phyloP scores from a whole-genome alignment of 2,329 filamentous ascomycete genomes.

The Chalaropsis thielavioides region DNA sequence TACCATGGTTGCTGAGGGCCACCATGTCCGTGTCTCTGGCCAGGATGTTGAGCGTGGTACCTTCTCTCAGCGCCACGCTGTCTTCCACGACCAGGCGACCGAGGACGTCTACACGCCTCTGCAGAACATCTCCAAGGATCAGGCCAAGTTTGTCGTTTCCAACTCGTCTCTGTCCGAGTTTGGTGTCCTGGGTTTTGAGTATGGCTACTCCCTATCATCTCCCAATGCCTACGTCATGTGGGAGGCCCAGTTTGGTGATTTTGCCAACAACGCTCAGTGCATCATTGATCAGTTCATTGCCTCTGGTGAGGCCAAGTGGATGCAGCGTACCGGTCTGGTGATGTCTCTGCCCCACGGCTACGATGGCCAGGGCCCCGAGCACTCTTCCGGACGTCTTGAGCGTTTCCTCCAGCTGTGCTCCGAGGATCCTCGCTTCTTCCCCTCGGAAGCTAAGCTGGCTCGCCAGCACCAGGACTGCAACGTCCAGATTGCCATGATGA shows the following conservation, averaged over 20 bases:
- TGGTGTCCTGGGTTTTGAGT: slow-evolving; percentile 83
- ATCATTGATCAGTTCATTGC: slow-evolving; percentile 99
- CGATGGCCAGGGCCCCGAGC: slow-evolving; percentile 94
- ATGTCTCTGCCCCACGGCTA: slow-evolving; percentile 96
- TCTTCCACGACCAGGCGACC: slow-evolving; percentile 93
- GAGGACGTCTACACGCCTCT: slow-evolving; percentile 88
- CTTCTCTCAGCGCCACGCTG: slow-evolving; percentile 93
- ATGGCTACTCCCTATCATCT: slow-evolving; percentile 93
- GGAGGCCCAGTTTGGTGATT: slow-evolving; percentile 99
- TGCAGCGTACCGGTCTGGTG: slow-evolving; percentile 91
- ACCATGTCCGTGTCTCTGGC: slow-evolving; percentile 93
- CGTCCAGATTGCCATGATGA: slow-evolving; percentile 97
- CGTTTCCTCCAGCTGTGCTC: slow-evolving; percentile 95
- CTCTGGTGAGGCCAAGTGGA: slow-evolving; percentile 95
- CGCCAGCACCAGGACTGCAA: slow-evolving; percentile 99
- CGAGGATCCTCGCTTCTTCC: slow-evolving; percentile 91
- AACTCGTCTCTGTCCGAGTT: slow-evolving; percentile 75
- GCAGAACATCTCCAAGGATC: slow-evolving; percentile 75
- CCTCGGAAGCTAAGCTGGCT: slow-evolving; percentile 71
- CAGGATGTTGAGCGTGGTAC: slow-evolving; percentile 99
- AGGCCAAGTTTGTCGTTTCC: slow-evolving; percentile 89
- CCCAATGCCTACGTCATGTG: slow-evolving; percentile 97
- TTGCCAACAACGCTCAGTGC: slow-evolving; percentile 98
- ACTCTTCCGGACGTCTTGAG: slow-evolving; percentile 94
- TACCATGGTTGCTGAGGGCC: slow-evolving; percentile 76